Evolutionary conservation across 1,139 yeast species (phyloP).

Genomic region (Sugiyamaella castrensis): DNA sequence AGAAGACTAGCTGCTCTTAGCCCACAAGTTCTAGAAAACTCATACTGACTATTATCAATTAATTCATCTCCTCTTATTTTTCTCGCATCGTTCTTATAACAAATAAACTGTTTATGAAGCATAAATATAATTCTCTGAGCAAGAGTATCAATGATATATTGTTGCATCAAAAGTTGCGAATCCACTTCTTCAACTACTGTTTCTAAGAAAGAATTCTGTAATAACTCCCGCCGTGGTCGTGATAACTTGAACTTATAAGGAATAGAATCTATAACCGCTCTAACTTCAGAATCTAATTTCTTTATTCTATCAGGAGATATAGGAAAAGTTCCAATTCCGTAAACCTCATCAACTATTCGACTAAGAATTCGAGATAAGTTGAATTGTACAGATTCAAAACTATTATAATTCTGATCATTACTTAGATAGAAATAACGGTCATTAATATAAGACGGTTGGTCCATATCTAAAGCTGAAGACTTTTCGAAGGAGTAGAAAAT

Average conservation of each 20-base stretch:
- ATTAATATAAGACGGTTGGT: slow-evolving; percentile 14
- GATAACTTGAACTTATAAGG: slow-evolving; percentile 2
- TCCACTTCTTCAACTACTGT: neutral
- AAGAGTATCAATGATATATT: slow-evolving; percentile 9
- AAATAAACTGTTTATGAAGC: slow-evolving; percentile 11
- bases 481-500: slow-evolving; percentile 14
- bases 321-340: slow-evolving; percentile 3
- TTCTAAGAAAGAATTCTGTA: no score
- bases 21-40: slow-evolving; percentile 12
- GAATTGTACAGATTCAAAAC: slow-evolving; percentile 4
- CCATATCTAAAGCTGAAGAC: slow-evolving; percentile 13
- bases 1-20: slow-evolving; percentile 4
- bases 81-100: slow-evolving; percentile 1
- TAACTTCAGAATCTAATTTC: slow-evolving; percentile 7
- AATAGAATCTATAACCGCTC: slow-evolving; percentile 3
- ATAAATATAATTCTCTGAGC: slow-evolving; percentile 10
- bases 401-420: neutral
- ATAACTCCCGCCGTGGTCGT: neutral
- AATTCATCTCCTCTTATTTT: slow-evolving; percentile 3
- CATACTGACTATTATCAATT: slow-evolving; percentile 1
- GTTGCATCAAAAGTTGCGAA: slow-evolving; percentile 10
- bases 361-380: slow-evolving; percentile 8
- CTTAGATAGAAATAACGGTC: slow-evolving; percentile 10
- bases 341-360: slow-evolving; percentile 8
- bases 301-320: slow-evolving; percentile 1